phyloP scores from a whole-genome alignment of 2,329 filamentous ascomycete genomes.

The Verticillium zaregamsianum region DNA sequence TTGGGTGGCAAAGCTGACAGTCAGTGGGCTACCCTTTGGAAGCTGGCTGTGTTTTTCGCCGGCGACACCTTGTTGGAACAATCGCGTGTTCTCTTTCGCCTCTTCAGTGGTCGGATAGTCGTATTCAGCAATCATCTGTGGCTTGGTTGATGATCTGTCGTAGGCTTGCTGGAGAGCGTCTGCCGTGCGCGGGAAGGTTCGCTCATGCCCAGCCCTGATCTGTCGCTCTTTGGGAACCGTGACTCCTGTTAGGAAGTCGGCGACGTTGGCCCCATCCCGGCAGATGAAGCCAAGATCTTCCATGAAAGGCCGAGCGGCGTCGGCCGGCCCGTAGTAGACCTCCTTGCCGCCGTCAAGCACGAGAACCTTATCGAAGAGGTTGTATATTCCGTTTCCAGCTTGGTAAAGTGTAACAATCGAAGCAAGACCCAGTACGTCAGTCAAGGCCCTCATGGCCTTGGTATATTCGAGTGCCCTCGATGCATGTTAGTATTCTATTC shows the following conservation, averaged over 20 bases:
- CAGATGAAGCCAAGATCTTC: conserved; percentile 61
- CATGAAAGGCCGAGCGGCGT: conserved; percentile 60
- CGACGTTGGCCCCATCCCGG: conserved; percentile 57
- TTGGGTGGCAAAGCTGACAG: conserved; percentile 49
- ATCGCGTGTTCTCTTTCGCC: conserved; percentile 43
- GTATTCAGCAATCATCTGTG: conserved; percentile 50
- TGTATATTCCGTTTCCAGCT: conserved; percentile 65
- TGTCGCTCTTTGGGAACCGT: conserved; percentile 65
- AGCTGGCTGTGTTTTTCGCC: conserved; percentile 53
- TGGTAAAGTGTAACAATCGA: conserved; percentile 66
- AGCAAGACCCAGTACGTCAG: conserved; percentile 55
- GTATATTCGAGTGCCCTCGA: conserved; percentile 52
- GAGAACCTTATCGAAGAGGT: conserved; percentile 67
- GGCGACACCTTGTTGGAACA: conserved; percentile 49
- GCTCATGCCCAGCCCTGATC: conserved; percentile 40
- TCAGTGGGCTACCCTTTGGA: conserved; percentile 50
- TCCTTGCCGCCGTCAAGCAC: conserved; percentile 63
- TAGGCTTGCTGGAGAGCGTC: conserved; percentile 43
- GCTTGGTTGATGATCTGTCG: conserved; percentile 44
- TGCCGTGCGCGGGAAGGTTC: conserved; percentile 40
- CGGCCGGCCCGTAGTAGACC: conserved; percentile 59
- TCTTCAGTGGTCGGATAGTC: conserved; percentile 47
- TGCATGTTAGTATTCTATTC: background rate
- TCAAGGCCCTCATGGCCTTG: conserved; percentile 59
- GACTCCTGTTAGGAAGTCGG: conserved; percentile 62